phyloP scores from a whole-genome alignment of 108 stramenopile species.

The Cyclotella sp. region DNA sequence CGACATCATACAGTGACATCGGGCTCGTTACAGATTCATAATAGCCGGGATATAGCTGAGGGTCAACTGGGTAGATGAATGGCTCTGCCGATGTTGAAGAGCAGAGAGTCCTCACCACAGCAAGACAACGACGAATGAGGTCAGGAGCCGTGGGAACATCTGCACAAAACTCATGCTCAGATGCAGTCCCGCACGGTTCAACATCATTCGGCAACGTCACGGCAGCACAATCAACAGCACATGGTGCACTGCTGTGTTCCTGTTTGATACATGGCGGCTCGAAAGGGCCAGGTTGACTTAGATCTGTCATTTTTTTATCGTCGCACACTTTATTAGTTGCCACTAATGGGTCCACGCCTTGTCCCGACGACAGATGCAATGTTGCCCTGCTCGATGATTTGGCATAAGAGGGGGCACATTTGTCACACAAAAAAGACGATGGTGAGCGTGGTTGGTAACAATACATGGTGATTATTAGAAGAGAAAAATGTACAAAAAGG shows the following conservation, averaged over 20 bases:
- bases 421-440: too few relatives aligned
- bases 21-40: conserved; percentile 86
- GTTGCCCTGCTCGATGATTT: too few relatives aligned
- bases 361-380: too few relatives aligned
- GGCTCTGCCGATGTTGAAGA: conserved; percentile 69
- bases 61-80: conserved; percentile 86
- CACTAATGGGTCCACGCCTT: too few relatives aligned
- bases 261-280: not conserved
- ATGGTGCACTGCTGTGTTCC: not conserved
- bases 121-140: conserved; percentile 83
- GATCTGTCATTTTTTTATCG: too few relatives aligned
- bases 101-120: conserved; percentile 77
- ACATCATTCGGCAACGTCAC: conserved; percentile 22
- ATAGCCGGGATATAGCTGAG: conserved; percentile 84
- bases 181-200: conserved; percentile 42
- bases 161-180: conserved; percentile 77
- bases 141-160: conserved; percentile 84
- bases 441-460: too few relatives aligned
- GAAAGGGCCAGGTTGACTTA: not conserved
- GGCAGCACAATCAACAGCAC: conserved; percentile 2
- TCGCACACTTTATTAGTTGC: too few relatives aligned
- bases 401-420: too few relatives aligned
- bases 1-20: conserved; percentile 77
- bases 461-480: too few relatives aligned
- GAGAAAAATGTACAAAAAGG: too few relatives aligned